A percentile compares a stretch with the other conserved stretches of the same genome.
Evolutionary conservation across 176 grass and related monocot species (phyloP).

Genomic region (barley (Hordeum vulgare)): DNA sequence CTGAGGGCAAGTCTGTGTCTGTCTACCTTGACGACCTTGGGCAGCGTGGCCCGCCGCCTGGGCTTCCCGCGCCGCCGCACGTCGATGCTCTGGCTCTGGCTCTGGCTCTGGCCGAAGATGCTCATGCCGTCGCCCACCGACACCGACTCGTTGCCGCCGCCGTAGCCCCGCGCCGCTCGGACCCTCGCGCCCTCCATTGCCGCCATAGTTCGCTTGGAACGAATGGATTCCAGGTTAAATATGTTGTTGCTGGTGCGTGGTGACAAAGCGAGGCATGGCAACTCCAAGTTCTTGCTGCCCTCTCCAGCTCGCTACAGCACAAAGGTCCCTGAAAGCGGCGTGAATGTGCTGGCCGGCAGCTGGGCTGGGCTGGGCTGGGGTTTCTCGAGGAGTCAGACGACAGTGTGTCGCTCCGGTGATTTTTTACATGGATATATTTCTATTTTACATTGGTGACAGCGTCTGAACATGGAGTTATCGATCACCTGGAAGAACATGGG

Average conservation of each 20-base stretch:
- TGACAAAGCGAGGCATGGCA: not conserved
- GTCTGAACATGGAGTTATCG: not conserved
- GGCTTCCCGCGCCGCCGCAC: slow-evolving; percentile 40
- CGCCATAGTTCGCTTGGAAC: not conserved
- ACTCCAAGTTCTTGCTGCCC: slow-evolving; percentile 1
- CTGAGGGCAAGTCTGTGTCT: too few relatives aligned
- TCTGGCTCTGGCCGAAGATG: slow-evolving; percentile 42
- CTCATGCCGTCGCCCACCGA: slow-evolving; percentile 64
- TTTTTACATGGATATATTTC: not conserved
- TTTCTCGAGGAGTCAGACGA: slow-evolving; percentile 27
- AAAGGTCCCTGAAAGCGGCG: not conserved
- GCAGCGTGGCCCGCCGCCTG: slow-evolving; percentile 21
- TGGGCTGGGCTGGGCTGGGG: too few relatives aligned
- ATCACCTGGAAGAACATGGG: not conserved
- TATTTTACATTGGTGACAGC: not conserved
- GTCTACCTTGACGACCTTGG: slow-evolving; percentile 36
- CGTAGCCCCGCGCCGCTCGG: not conserved
- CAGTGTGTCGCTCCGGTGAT: not conserved
- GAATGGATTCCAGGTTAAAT: not conserved
- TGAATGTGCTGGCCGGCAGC: not conserved
- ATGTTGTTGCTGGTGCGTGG: not conserved
- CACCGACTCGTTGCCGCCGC: not conserved
- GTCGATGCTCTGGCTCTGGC: slow-evolving; percentile 49
- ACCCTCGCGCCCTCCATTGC: slow-evolving; percentile 27
- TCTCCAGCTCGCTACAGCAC: not conserved